phyloP scores from a whole-genome alignment of 306 rosid genomes.

The Oxytropis ochrocephala region DNA sequence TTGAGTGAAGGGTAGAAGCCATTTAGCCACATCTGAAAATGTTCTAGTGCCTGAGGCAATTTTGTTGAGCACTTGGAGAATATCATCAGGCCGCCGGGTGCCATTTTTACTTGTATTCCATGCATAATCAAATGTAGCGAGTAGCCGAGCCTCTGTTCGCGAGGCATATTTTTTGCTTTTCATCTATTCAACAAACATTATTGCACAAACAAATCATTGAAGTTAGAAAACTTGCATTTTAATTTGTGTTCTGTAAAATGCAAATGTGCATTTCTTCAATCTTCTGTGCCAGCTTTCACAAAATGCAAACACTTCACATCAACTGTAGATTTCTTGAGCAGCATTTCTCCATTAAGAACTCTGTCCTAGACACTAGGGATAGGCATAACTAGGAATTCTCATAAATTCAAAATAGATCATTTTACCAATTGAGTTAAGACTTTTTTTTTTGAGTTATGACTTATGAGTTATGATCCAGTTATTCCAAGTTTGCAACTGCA shows the following conservation, averaged over 20 bases:
- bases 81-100: conserved; percentile 49
- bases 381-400: neutral
- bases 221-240: neutral
- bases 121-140: conserved; percentile 71
- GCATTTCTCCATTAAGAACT: neutral
- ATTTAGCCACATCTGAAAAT: conserved; percentile 32
- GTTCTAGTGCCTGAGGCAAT: conserved; percentile 33
- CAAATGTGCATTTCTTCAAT: neutral
- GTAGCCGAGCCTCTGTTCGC: conserved; percentile 59
- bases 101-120: conserved; percentile 72
- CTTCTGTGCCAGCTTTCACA: neutral
- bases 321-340: neutral
- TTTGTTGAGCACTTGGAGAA: conserved; percentile 44
- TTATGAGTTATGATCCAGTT: neutral
- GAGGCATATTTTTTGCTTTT: conserved; percentile 51
- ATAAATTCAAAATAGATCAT: neutral
- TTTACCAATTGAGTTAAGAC: neutral
- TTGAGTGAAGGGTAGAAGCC: conserved; percentile 51
- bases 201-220: neutral
- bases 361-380: neutral
- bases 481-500: neutral
- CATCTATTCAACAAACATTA: conserved; percentile 51
- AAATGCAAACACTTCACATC: neutral
- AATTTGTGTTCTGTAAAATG: neutral
- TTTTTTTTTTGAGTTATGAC: too few relatives aligned